Evolutionary conservation across 1,139 yeast genomes (phyloP).

Genomic region (Meyerozyma guilliermondii): DNA sequence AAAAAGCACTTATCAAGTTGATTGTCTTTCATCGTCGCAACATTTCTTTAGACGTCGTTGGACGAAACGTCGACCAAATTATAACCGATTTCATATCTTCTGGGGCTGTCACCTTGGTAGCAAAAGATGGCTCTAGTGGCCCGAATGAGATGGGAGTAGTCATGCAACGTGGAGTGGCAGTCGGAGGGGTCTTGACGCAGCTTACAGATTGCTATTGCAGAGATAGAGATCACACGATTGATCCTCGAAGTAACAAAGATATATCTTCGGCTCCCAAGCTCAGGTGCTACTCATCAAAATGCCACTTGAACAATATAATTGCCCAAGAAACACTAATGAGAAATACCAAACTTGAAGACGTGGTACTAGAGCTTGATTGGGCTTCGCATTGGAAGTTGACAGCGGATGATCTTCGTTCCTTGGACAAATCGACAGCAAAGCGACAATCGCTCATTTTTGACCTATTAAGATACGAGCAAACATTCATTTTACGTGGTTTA

Average conservation of each 20-base stretch:
- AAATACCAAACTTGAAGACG: slow-evolving; percentile 31
- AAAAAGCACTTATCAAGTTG: slow-evolving; percentile 46
- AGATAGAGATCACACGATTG: slow-evolving; percentile 19
- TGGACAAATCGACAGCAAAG: slow-evolving; percentile 53
- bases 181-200: slow-evolving; percentile 42
- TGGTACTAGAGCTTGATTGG: slow-evolving; percentile 57
- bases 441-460: slow-evolving; percentile 78
- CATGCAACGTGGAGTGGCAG: slow-evolving; percentile 17
- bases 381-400: slow-evolving; percentile 69
- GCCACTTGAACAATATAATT: slow-evolving; percentile 31
- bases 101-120: slow-evolving; percentile 37
- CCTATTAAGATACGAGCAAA: slow-evolving; percentile 67
- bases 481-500: slow-evolving; percentile 64
- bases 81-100: slow-evolving; percentile 40
- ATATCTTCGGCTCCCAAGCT: slow-evolving; percentile 4
- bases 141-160: slow-evolving; percentile 18
- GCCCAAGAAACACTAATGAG: slow-evolving; percentile 33
- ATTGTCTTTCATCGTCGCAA: slow-evolving; percentile 48
- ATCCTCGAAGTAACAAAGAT: slow-evolving; percentile 3
- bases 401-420: slow-evolving; percentile 48
- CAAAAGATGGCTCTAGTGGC: neutral
- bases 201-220: slow-evolving; percentile 35
- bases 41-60: slow-evolving; percentile 51
- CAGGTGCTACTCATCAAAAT: slow-evolving; percentile 36
- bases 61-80: slow-evolving; percentile 49